Conservation (phyloP, 352 stramenopile species). For the Phytophthora tubulina region DNA sequence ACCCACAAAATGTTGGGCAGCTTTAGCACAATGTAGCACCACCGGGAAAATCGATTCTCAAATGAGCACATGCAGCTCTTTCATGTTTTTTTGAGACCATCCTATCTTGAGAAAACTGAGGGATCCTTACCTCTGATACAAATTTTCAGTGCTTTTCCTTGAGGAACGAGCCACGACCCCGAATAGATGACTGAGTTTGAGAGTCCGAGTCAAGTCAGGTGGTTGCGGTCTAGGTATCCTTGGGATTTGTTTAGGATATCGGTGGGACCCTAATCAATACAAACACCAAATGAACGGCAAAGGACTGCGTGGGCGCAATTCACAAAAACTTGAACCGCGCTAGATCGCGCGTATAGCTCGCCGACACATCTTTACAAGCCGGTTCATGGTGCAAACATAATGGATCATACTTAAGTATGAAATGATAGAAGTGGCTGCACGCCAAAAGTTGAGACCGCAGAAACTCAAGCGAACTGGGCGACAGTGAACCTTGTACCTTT, state of each 20-base stretch:
- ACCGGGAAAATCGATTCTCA: no score
- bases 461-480: neutral
- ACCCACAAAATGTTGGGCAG: no score
- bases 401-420: neutral
- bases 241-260: slow-evolving; percentile 15
- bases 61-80: no score
- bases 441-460: neutral
- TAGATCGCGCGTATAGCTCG: neutral
- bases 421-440: neutral
- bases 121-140: neutral
- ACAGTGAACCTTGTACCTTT: no score
- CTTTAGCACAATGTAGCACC: no score
- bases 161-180: neutral
- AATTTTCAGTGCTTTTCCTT: neutral
- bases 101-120: neutral
- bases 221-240: neutral
- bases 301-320: neutral
- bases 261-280: neutral
- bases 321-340: slow-evolving; percentile 1
- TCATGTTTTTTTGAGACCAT: no score
- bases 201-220: neutral
- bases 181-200: slow-evolving; percentile 2
- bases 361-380: neutral
- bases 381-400: neutral
- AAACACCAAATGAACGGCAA: slow-evolving; percentile 8